Conservation (phyloP, 2,329 filamentous ascomycete species). For the Fusarium udum region DNA sequence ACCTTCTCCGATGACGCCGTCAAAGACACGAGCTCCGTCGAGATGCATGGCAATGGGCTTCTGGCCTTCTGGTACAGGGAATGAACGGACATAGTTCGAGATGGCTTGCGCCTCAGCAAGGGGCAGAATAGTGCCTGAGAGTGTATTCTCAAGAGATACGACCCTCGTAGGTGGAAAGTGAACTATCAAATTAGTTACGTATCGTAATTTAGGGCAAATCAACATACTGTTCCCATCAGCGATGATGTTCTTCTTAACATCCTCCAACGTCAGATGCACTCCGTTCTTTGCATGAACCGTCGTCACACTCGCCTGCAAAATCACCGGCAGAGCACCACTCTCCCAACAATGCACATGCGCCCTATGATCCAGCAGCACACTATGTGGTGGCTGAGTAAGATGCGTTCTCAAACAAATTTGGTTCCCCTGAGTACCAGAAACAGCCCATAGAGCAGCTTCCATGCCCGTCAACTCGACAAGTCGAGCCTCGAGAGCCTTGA, state of each 20-base stretch:
- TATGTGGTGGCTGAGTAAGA: slow-evolving; percentile 43
- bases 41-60: slow-evolving; percentile 74
- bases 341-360: slow-evolving; percentile 77
- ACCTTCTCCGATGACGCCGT: slow-evolving; percentile 74
- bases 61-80: slow-evolving; percentile 40
- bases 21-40: slow-evolving; percentile 80
- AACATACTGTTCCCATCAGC: slow-evolving; percentile 41
- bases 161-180: slow-evolving; percentile 80
- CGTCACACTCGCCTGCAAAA: slow-evolving; percentile 75
- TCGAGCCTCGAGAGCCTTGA: slow-evolving; percentile 38
- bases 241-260: slow-evolving; percentile 62
- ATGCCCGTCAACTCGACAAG: slow-evolving; percentile 41
- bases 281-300: slow-evolving; percentile 74
- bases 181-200: slow-evolving; percentile 62
- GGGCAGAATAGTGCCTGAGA: slow-evolving; percentile 79
- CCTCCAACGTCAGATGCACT: slow-evolving; percentile 76
- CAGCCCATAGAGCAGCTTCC: slow-evolving; percentile 42
- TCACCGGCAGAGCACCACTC: slow-evolving; percentile 69
- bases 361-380: slow-evolving; percentile 64
- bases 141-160: slow-evolving; percentile 83
- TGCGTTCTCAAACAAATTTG: slow-evolving; percentile 44
- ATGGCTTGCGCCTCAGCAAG: slow-evolving; percentile 74
- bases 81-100: slow-evolving; percentile 68
- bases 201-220: not conserved
- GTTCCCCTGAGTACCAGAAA: slow-evolving; percentile 44